Evolutionary conservation across 306 rosid species (phyloP).

Genomic region (Cicer bijugum): DNA sequence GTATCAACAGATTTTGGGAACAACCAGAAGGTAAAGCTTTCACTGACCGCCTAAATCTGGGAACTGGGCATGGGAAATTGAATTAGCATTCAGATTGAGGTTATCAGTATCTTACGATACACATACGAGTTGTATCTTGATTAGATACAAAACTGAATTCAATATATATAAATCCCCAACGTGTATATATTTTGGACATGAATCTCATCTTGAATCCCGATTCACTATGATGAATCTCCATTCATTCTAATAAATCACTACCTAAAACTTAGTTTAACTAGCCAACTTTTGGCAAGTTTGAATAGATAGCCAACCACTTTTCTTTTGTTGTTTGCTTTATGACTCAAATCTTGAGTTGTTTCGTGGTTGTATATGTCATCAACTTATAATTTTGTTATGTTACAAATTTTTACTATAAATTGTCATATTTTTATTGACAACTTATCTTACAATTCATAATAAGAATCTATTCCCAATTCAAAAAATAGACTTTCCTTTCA

Average conservation of each 20-base stretch:
- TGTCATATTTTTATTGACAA: too few species aligned
- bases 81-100: neutral
- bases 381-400: too few species aligned
- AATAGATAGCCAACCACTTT: neutral
- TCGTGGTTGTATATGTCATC: too few species aligned
- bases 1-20: slow-evolving; percentile 8
- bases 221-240: neutral
- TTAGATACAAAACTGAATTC: neutral
- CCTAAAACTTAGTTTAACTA: neutral
- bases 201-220: neutral
- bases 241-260: neutral
- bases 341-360: too few species aligned
- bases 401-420: too few species aligned
- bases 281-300: neutral
- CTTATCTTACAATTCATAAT: too few species aligned
- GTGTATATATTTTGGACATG: neutral
- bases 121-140: neutral
- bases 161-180: neutral
- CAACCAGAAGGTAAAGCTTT: slow-evolving; percentile 9
- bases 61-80: neutral
- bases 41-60: slow-evolving; percentile 23
- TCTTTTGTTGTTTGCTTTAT: too few species aligned
- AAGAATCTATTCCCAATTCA: too few species aligned
- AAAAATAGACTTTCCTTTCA: too few species aligned
- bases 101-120: neutral